phyloP scores from a whole-genome alignment of 768 basidiomycete genomes.

The Termitomyces sp. region DNA sequence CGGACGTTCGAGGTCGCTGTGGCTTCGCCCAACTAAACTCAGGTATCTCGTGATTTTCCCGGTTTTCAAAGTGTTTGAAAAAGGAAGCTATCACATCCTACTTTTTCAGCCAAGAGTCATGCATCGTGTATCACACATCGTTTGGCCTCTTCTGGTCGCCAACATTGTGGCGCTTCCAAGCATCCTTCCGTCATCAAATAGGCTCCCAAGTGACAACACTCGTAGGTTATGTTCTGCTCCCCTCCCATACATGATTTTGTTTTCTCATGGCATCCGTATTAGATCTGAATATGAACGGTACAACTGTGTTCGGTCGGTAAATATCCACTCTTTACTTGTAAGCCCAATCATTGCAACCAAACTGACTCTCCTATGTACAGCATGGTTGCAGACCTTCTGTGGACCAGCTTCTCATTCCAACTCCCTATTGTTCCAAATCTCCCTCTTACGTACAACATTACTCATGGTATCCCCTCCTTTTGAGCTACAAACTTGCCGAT shows the following conservation, averaged over 20 bases:
- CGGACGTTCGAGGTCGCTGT: not conserved
- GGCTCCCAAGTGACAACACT: not conserved
- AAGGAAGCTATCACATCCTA: too few relatives aligned
- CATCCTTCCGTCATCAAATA: not conserved
- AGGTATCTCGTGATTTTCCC: not conserved
- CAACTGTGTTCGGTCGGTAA: not conserved
- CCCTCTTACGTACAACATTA: not conserved
- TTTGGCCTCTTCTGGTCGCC: not conserved
- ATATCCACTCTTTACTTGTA: too few relatives aligned
- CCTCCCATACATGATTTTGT: not conserved
- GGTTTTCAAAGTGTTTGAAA: not conserved
- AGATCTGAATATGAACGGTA: not conserved
- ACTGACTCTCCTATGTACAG: not conserved
- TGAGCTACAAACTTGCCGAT: not conserved
- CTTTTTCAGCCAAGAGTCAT: not conserved
- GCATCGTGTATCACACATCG: not conserved
- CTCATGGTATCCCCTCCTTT: not conserved
- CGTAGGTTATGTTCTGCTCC: not conserved
- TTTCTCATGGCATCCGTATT: not conserved
- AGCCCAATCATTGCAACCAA: not conserved
- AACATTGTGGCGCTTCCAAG: not conserved
- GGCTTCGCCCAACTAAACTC: not conserved
- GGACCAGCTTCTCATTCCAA: not conserved
- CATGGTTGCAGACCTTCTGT: not conserved
- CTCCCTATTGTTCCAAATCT: not conserved